Conservation (phyloP, 305 asterid species). For the Solanum aculeatissimum region DNA sequence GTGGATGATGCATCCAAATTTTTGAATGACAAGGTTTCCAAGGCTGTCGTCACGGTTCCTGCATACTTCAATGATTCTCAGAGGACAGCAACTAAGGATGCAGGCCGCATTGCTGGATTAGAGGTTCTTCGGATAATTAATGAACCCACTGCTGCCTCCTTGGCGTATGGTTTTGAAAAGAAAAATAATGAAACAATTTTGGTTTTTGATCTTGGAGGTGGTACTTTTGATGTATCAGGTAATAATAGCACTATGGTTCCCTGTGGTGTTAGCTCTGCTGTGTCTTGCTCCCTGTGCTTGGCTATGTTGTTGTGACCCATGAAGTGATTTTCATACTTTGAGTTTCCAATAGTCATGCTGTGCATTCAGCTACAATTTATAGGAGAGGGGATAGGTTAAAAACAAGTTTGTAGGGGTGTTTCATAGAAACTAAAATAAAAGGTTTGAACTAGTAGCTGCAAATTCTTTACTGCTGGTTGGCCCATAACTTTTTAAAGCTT, state of each 20-base stretch:
- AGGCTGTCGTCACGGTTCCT: constrained; percentile 96
- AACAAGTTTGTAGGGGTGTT: not conserved
- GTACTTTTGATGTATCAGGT: constrained; percentile 99
- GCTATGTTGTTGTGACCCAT: not conserved
- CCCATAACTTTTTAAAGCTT: not conserved
- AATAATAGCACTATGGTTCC: not conserved
- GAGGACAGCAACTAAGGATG: constrained; percentile 96
- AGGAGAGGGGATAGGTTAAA: not conserved
- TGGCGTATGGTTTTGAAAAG: constrained; percentile 95
- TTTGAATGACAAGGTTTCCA: constrained; percentile 84
- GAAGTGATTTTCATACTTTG: not conserved
- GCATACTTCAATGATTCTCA: constrained; percentile 97
- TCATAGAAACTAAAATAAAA: not conserved
- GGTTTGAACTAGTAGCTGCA: not conserved
- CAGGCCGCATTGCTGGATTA: constrained; percentile 95
- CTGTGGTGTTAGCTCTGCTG: not conserved
- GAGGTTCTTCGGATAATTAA: constrained; percentile 92
- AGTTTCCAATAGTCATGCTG: not conserved
- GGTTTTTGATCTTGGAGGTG: constrained; percentile 95
- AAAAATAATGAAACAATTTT: constrained; percentile 84
- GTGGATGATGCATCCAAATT: constrained; percentile 97
- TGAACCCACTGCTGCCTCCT: constrained; percentile 94
- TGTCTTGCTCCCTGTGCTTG: not conserved
- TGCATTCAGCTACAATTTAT: not conserved
- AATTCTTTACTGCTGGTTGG: not conserved